Evolutionary conservation across 2,329 filamentous ascomycete species (phyloP), one percentile per base, ranked within the genome.

Genomic region (Ophiocordyceps camponoti-saundersi): DNA sequence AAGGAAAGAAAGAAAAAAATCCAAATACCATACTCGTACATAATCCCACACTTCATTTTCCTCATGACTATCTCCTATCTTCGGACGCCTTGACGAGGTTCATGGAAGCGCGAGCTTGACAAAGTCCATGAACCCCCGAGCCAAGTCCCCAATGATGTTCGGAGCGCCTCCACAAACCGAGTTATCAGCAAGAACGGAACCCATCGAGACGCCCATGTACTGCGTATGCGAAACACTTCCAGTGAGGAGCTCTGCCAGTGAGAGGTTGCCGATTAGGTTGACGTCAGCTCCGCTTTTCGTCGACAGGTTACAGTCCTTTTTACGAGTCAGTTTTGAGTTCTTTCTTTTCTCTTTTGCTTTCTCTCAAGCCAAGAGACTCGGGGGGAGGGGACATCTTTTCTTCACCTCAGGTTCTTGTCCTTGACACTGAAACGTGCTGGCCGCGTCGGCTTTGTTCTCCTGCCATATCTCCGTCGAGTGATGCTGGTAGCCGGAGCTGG

Each of bases 401-500:
- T 18, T 20, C 32, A 46, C 45, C 23, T 30, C 8, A 22, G 45
- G 26, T 8, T 46, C 45, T 18, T 46, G 45, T 12, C 45, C 45
- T 20, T 46, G 15, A 43, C 46, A 48, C 18, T 44, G 23, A 22
- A 44, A 39, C 13, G 42, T 45, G n/a, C 7, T 21, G 4, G 36
- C 36, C 22, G 18, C 29, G 11, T 40, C 20, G 13, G 46, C 2
- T 4, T 26, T 15, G 6, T 40, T 40, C 42, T 41, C 20, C 22
- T 47, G 64, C 65, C 71, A 82, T 60, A 76, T 80, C 63, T 84
- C 80, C 0, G 79, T 77, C 23, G 64, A 71, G 18, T 75, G 70
- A 57, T 82, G 79, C 26, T 67, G 61, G 62, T 74, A 84, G 36
- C 70, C 71, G 46, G 78, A 55, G n/a, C 69, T 29, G 43, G 71